Conservation (phyloP, 1,284 basidiomycete species). For the Tilletia indica region DNA sequence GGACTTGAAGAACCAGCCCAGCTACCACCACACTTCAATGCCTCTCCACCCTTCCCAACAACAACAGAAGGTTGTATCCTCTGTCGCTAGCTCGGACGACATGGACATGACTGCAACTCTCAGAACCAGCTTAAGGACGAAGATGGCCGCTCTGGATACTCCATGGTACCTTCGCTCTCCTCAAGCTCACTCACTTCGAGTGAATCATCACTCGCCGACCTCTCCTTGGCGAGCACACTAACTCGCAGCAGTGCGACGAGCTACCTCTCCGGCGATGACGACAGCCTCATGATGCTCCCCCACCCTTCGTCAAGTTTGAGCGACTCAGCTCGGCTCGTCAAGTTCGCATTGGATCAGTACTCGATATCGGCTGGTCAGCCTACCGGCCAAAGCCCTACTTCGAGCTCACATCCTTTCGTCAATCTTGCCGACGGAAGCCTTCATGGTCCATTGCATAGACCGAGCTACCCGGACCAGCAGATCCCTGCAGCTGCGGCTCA, state of each 20-base stretch:
- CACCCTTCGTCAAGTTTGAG: slow-evolving; percentile 1
- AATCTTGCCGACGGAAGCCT: not conserved
- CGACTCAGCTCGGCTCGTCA: slow-evolving; percentile 11
- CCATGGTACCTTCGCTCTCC: slow-evolving; percentile 4
- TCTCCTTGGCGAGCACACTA: slow-evolving; percentile 8
- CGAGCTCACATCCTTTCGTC: slow-evolving; percentile 7
- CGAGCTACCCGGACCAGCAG: not conserved
- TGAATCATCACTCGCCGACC: slow-evolving; percentile 13
- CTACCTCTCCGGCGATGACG: slow-evolving; percentile 10
- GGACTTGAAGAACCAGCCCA: too few species aligned
- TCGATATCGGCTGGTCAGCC: slow-evolving; percentile 1
- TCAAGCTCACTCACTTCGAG: slow-evolving; percentile 13
- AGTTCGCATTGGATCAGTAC: not conserved
- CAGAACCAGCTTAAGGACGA: not conserved
- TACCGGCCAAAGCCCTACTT: not conserved
- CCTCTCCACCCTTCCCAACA: too few species aligned
- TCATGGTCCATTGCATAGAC: not conserved
- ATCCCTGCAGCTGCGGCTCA: not conserved
- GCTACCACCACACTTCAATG: too few species aligned
- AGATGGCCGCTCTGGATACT: not conserved
- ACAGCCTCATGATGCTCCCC: slow-evolving; percentile 6
- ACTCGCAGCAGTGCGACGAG: slow-evolving; percentile 14
- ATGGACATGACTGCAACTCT: slow-evolving; percentile 6
- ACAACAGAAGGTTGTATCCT: not conserved
- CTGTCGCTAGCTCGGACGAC: not conserved